phyloP scores from a whole-genome alignment of 2,329 filamentous ascomycete species.

The Trichoderma gracile region DNA sequence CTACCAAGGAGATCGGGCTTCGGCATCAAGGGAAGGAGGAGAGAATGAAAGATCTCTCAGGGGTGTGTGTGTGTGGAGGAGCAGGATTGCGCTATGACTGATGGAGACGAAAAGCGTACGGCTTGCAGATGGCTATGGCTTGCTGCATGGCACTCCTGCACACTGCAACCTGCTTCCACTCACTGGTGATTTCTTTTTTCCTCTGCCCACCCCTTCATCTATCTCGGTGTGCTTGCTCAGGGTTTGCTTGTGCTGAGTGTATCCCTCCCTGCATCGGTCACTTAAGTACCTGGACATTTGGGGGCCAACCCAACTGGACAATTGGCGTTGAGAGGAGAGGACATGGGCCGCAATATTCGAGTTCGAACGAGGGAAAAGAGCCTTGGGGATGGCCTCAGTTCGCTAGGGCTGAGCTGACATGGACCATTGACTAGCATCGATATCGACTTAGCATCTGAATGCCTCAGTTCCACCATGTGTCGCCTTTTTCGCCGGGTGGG shows the following conservation, averaged over 20 bases:
- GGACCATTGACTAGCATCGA: neutral
- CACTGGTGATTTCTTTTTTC: neutral
- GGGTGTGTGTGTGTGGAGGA: neutral
- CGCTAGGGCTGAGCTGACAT: neutral
- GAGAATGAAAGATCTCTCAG: neutral
- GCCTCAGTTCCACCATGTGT: neutral
- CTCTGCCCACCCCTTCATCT: too few species aligned
- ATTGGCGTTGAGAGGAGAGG: neutral
- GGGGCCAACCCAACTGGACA: neutral
- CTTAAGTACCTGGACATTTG: too few species aligned
- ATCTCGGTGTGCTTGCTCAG: neutral
- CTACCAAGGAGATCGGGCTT: slow-evolving; percentile 5
- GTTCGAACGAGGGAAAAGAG: neutral
- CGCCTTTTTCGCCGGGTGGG: neutral
- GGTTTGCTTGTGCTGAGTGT: neutral
- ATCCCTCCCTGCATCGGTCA: neutral
- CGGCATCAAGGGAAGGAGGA: slow-evolving; percentile 1
- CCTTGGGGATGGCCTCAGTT: neutral
- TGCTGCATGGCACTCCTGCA: neutral
- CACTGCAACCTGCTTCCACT: neutral
- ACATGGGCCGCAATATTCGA: neutral
- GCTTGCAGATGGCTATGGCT: neutral
- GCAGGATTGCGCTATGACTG: neutral
- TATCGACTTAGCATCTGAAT: neutral
- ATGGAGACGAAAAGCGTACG: neutral